Evolutionary conservation across 805 yeast genomes (phyloP), one percentile per base, ranked within the genome.

Genomic region (Candida sphagnicola): DNA sequence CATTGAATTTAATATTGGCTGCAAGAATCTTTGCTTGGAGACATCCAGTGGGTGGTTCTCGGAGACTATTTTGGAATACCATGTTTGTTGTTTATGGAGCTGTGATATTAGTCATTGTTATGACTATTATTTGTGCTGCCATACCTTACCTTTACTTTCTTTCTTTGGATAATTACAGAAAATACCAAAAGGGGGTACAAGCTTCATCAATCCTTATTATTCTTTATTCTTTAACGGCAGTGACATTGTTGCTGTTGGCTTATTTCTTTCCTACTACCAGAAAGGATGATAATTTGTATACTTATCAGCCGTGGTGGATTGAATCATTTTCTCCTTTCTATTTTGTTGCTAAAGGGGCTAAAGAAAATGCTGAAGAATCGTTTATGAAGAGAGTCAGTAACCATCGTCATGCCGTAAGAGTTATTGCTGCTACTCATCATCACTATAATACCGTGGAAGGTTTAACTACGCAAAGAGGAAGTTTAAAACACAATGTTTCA

Each of bases 281-380:
- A 24, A 62, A 59, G 28, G 78, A 77, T 43, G 71, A 69, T 44
- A 55, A 62, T 30, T 66, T 80, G 28, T 70, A 75, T 48, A 78
- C 79, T 45, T 83, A 77, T 55, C 85, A 79, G 54, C 87, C 95
- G 26, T 80, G 82, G 74, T 85, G 93, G 93, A 79, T 85, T 51
- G 79, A 80, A 55, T 71, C 78, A 4, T 82, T 83, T 48, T 51
- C 62, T 17, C 71, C 80, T 13, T 61, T 66, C 35, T 85, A 84
- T 58, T 84, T 70, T 59, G 82, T 80, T 11, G 67, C 69, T 44
- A 72, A 70, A 41, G 69, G 70, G 37, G 76, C 85, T 1, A 60
- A 67, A 5, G 57, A 56, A 28, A 55, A 61, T 34, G 81, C 78
- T n/a, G 74, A 60, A 43, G 62, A 57, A 26, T 53, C 72, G 0